Conservation (phyloP, 1,284 basidiomycete genomes). For the Peniophora sp. region DNA sequence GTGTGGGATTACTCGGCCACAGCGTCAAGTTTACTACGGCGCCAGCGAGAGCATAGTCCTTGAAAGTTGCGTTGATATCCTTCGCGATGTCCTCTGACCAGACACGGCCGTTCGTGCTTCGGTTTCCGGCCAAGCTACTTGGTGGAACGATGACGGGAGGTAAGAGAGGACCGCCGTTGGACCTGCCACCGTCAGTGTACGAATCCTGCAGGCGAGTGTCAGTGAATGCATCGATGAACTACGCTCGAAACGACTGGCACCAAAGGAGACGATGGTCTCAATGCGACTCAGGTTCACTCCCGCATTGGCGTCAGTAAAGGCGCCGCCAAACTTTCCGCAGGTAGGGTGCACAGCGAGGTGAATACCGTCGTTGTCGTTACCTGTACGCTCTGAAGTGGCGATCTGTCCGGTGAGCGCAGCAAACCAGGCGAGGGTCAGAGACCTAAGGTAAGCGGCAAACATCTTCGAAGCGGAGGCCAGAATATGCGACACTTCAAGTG, state of each 20-base stretch:
- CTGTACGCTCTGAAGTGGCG: too few relatives aligned
- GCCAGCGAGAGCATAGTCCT: conserved; percentile 34
- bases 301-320: conserved; percentile 27
- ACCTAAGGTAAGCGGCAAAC: too few relatives aligned
- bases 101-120: conserved; percentile 27
- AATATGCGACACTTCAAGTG: conserved; percentile 1
- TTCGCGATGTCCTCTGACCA: conserved; percentile 27
- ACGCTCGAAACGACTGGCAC: conserved; percentile 16
- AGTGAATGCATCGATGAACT: conserved; percentile 1
- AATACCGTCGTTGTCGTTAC: conserved; percentile 18
- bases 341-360: conserved; percentile 28
- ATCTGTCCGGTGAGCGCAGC: too few relatives aligned
- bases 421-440: too few relatives aligned
- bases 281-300: conserved; percentile 21
- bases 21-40: conserved; percentile 12
- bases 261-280: conserved; percentile 33
- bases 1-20: conserved; percentile 21
- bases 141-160: conserved; percentile 23
- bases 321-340: conserved; percentile 25
- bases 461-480: not conserved
- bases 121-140: conserved; percentile 22
- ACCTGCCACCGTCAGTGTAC: conserved; percentile 25
- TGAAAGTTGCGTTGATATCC: conserved; percentile 24
- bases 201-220: conserved; percentile 18
- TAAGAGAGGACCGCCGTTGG: conserved; percentile 22